Percentiles rank a stretch among this genome's conserved stretches.
Evolutionary conservation across 106 monocot species (phyloP).

Genomic region (Phalaenopsis equestris): DNA sequence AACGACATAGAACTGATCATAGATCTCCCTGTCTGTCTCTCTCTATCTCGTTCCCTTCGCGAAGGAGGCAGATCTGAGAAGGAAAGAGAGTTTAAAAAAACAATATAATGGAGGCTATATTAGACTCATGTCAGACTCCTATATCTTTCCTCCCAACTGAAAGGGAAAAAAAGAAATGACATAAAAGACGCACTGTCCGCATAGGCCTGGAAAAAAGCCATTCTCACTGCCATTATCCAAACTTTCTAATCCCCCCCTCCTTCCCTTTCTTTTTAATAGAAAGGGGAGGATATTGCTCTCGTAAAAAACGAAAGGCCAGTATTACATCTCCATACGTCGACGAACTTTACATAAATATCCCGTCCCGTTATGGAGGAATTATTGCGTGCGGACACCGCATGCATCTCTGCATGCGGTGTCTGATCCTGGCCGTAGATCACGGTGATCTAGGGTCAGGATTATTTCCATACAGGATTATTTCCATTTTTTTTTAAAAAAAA

Average conservation of each 20-base stretch:
- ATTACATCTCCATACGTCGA: too few species aligned
- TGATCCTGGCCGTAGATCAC: too few species aligned
- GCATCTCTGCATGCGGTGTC: too few species aligned
- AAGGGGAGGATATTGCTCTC: too few species aligned
- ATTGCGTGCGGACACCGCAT: too few species aligned
- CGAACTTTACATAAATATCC: too few species aligned
- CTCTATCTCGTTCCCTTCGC: not conserved
- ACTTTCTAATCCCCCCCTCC: constrained; percentile 10
- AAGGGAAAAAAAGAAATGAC: constrained; percentile 27
- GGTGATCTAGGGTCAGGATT: too few species aligned
- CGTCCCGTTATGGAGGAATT: too few species aligned
- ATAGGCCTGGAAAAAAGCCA: constrained; percentile 16
- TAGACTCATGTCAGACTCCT: constrained; percentile 23
- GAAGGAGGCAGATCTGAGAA: not conserved
- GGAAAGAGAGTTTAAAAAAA: not conserved
- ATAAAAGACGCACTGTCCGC: constrained; percentile 4
- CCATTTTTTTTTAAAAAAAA: too few species aligned
- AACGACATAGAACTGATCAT: constrained; percentile 15
- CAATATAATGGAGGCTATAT: constrained; percentile 19
- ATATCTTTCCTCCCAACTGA: constrained; percentile 16
- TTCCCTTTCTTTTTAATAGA: not conserved
- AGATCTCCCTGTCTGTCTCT: constrained; percentile 7
- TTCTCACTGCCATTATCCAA: constrained; percentile 44
- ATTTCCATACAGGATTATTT: too few species aligned
- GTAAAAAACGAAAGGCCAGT: too few species aligned